A percentile compares a stretch with the other conserved stretches of the same genome.
Evolutionary conservation across 345 rosid species (phyloP).

Genomic region (Eucalyptus coolabah): DNA sequence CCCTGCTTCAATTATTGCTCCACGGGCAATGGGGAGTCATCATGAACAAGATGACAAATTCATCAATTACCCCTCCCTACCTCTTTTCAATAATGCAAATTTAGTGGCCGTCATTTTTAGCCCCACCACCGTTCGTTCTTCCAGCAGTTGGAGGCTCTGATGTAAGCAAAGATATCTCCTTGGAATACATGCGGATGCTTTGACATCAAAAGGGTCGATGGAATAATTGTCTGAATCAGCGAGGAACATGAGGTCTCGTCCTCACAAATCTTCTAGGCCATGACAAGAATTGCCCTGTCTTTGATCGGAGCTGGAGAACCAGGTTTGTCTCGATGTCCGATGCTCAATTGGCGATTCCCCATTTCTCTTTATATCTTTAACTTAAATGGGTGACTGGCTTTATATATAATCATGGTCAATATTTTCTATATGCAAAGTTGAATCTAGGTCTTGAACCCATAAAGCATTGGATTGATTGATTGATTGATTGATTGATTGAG

Average conservation of each 20-base stretch:
- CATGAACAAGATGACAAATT: not conserved
- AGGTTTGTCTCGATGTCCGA: not conserved
- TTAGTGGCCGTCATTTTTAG: not conserved
- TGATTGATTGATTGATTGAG: not conserved
- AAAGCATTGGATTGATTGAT: not conserved
- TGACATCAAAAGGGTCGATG: not conserved
- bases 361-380: not conserved
- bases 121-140: not conserved
- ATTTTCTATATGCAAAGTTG: not conserved
- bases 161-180: not conserved
- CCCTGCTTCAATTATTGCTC: not conserved
- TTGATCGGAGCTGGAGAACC: not conserved
- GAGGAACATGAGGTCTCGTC: not conserved
- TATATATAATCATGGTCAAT: not conserved
- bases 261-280: not conserved
- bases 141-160: not conserved
- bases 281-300: not conserved
- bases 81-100: not conserved
- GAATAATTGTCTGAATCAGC: not conserved
- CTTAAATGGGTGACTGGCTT: not conserved
- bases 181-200: not conserved
- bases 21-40: slow-evolving; percentile 1
- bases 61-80: not conserved
- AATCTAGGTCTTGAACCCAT: not conserved
- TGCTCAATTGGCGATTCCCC: not conserved